Evolutionary conservation across 2,329 filamentous ascomycete species (phyloP).

Genomic region (Cercospora brassicicola): DNA sequence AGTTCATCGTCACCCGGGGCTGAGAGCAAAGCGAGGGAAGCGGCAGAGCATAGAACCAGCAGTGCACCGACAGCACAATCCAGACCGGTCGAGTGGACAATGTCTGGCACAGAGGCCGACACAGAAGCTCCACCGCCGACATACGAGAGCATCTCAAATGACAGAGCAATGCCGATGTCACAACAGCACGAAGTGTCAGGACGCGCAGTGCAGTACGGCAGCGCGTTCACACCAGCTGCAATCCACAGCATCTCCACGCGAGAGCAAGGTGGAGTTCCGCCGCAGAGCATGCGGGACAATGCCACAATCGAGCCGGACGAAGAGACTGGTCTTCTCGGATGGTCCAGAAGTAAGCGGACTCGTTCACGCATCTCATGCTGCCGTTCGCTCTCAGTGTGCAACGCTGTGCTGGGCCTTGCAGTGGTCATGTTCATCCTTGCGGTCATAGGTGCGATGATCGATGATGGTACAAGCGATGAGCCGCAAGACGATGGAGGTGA

Average conservation of each 20-base stretch:
- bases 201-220: constrained; percentile 1
- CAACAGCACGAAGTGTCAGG: neutral
- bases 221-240: neutral
- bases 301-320: constrained; percentile 7
- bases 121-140: constrained; percentile 31
- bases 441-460: neutral
- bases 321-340: constrained; percentile 22
- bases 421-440: constrained; percentile 1
- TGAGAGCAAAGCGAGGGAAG: constrained; percentile 27
- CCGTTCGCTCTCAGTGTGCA: constrained; percentile 17
- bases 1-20: constrained; percentile 19
- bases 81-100: constrained; percentile 21
- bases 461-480: neutral
- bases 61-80: constrained; percentile 18
- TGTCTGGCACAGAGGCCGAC: constrained; percentile 13
- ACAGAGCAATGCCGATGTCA: neutral
- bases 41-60: constrained; percentile 14
- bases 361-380: constrained; percentile 1
- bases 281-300: constrained; percentile 26
- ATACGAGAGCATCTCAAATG: constrained; percentile 24
- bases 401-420: constrained; percentile 18
- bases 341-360: neutral
- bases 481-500: neutral
- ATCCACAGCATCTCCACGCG: constrained; percentile 20
- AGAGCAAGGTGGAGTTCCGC: constrained; percentile 5